Base-by-base conservation (phyloP, 78 protist genomes). In the Dictyostelium firmibasis region DNA sequence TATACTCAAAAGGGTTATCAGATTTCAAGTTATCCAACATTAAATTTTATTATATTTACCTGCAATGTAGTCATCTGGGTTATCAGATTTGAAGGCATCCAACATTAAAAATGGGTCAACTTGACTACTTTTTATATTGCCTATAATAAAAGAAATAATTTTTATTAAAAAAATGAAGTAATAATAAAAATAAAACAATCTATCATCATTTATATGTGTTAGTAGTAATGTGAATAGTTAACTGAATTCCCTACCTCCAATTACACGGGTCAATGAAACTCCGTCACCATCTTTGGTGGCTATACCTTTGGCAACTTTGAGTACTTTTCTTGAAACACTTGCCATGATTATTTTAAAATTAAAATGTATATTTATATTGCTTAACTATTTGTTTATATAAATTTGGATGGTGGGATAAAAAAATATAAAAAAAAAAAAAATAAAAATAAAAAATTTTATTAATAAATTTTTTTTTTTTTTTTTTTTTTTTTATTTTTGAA, bases 61-160 rank as follows among this genome's bases (percentile, higher is more conserved):
- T n/a, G 70, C 70, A 11, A 92, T 92, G 81, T 92, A 92, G 33
- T 91, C 91, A 41, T 91, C 75, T n/a, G 88, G 38, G 11, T 91
- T 72, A 78, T 84, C 86, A 25, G 44, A 35, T 33, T 81, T 60
- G 35, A 95, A 85, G 4, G 89, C 93, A 74, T 95, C 97, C 76
- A 95, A 74, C 83, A 95, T 31, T 2, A 95, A 44, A 53, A 95
- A 95, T 72, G 97, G 97, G 10, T 95, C 97, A 9, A 95, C 31
- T 8, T 29, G 23, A n/a, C 36, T 69, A 27, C n/a, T 7, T 41
- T 23, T 25, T 38, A 76, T n/a, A 10, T 27, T n/a, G 31, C 81
- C 77, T 14, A 84, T 43, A 11, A 10, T 11, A 47, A 47, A 47
- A 16, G 13, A 47, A 47, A 47, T 50, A 50, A 16, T 50, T 50